Evolutionary conservation across 768 basidiomycete genomes (phyloP).

Genomic region (Sarcomyxa edulis): DNA sequence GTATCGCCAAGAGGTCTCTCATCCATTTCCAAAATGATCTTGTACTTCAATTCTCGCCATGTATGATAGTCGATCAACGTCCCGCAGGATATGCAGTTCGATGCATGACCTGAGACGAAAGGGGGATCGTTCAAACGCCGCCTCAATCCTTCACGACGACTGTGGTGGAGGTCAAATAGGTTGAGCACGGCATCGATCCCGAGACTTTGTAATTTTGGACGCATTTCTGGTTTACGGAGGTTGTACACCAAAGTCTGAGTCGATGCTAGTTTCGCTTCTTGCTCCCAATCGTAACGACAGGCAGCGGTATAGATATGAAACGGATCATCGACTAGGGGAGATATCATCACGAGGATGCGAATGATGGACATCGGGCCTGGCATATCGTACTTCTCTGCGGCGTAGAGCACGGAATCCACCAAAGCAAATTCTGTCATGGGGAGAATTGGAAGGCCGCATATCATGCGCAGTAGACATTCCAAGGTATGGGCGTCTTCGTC

Average conservation of each 20-base stretch:
- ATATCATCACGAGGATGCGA: constrained; percentile 51
- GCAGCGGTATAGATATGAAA: constrained; percentile 50
- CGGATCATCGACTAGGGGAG: constrained; percentile 42
- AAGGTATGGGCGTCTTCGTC: constrained; percentile 54
- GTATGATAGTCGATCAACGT: constrained; percentile 48
- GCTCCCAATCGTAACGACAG: constrained; percentile 54
- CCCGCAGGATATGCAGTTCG: constrained; percentile 51
- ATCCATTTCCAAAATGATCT: constrained; percentile 54
- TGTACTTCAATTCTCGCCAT: constrained; percentile 62
- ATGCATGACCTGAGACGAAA: constrained; percentile 42
- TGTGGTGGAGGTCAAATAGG: constrained; percentile 50
- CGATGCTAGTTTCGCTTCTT: constrained; percentile 51
- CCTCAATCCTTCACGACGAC: constrained; percentile 43
- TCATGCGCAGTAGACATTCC: constrained; percentile 54
- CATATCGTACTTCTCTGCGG: constrained; percentile 70
- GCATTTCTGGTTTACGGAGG: constrained; percentile 41
- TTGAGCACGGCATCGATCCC: constrained; percentile 46
- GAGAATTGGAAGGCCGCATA: constrained; percentile 52
- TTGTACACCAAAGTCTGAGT: constrained; percentile 49
- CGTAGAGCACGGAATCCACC: constrained; percentile 53
- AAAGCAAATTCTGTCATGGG: constrained; percentile 43
- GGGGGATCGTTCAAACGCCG: constrained; percentile 49
- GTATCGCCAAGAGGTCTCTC: constrained; percentile 55
- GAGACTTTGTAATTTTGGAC: constrained; percentile 39
- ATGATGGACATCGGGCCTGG: constrained; percentile 56